Percentiles rank a stretch among this genome's conserved stretches.
Conservation (phyloP, 768 basidiomycete genomes). For the Lactarius trivialis region DNA sequence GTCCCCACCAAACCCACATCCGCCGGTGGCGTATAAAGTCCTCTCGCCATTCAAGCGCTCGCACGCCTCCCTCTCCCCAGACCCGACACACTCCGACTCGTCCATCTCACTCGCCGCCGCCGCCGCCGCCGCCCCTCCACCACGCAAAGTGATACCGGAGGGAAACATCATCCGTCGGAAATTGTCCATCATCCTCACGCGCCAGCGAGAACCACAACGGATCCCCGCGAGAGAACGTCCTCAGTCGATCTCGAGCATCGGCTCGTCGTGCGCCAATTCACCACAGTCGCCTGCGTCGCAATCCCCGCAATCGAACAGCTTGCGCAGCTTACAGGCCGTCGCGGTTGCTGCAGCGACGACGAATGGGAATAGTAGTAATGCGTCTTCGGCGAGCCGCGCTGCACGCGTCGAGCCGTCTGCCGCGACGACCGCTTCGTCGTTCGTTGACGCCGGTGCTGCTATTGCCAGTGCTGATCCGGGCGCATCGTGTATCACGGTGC, state of each 20-base stretch:
- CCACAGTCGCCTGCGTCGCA: constrained; percentile 30
- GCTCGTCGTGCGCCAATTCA: constrained; percentile 25
- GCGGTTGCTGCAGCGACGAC: constrained; percentile 23
- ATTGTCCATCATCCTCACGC: constrained; percentile 34
- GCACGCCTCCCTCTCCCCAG: constrained; percentile 12
- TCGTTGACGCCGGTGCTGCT: background rate
- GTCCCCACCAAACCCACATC: constrained; percentile 19
- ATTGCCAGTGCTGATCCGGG: background rate
- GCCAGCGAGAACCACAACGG: constrained; percentile 20
- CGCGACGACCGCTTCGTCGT: background rate
- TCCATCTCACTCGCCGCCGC: constrained; percentile 15
- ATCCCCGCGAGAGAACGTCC: constrained; percentile 36
- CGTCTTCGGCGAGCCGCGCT: constrained; percentile 28
- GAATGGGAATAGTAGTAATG: background rate
- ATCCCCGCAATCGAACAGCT: constrained; percentile 43
- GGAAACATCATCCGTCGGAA: constrained; percentile 27
- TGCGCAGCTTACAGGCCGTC: constrained; percentile 51
- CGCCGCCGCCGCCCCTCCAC: background rate
- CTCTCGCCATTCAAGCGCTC: constrained; percentile 25
- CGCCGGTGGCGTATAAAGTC: constrained; percentile 26
- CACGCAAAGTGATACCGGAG: background rate
- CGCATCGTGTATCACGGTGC: background rate
- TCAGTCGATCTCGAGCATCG: constrained; percentile 52
- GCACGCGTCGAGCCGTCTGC: background rate
- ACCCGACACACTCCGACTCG: constrained; percentile 21